A percentile compares a stretch with the other conserved stretches of the same genome.
Evolutionary conservation across 2,329 filamentous ascomycete species (phyloP).

Genomic region (Fusarium nanum): DNA sequence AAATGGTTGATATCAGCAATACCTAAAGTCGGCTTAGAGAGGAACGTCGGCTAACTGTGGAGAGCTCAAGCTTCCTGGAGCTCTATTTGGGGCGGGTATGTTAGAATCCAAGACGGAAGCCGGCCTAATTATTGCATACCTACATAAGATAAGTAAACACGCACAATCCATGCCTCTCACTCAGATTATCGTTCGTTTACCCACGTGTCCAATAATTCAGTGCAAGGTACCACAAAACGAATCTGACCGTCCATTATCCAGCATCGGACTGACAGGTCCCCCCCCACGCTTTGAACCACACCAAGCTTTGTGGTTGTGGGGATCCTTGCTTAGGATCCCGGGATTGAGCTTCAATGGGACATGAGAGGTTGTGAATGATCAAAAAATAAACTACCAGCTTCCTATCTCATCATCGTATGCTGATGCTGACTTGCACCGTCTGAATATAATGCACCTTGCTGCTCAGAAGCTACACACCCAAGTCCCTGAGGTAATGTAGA

Average conservation of each 20-base stretch:
- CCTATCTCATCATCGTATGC: constrained; percentile 27
- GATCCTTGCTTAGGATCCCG: constrained; percentile 18
- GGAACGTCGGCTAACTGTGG: constrained; percentile 35
- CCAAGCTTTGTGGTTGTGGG: constrained; percentile 16
- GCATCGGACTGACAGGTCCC: constrained; percentile 16
- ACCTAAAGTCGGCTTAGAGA: constrained; percentile 13
- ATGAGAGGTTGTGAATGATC: constrained; percentile 20
- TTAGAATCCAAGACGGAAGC: background rate
- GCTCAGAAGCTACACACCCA: background rate
- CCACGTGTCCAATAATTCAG: constrained; percentile 30
- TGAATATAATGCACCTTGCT: background rate
- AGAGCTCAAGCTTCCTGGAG: constrained; percentile 28
- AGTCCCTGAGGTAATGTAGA: background rate
- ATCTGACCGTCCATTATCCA: background rate
- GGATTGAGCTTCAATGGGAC: constrained; percentile 18
- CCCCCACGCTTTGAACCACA: constrained; percentile 36
- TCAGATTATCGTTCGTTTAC: background rate
- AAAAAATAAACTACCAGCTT: constrained; percentile 19
- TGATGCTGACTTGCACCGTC: constrained; percentile 20
- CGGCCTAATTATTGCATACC: background rate
- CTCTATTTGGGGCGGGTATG: background rate
- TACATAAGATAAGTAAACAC: background rate
- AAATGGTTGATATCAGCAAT: constrained; percentile 7
- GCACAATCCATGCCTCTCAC: background rate
- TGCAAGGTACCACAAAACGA: constrained; percentile 22